Conservation (phyloP, 257 asterid genomes). For the Solanum rostratum region DNA sequence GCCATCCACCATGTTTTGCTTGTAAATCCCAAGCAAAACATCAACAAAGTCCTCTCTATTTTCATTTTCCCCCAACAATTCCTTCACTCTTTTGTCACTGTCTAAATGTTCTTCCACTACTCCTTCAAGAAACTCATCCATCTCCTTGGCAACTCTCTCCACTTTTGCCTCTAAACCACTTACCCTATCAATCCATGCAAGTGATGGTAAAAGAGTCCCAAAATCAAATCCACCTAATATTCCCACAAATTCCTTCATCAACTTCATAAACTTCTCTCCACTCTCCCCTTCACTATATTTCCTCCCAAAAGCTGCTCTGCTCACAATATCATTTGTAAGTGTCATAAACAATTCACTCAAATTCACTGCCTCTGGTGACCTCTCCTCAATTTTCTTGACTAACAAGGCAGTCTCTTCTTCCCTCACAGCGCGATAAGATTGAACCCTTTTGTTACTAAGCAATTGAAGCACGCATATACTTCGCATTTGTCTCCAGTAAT, state of each 20-base stretch:
- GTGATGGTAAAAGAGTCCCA: slow-evolving; percentile 32
- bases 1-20: not conserved
- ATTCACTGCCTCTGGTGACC: not conserved
- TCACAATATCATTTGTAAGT: slow-evolving; percentile 24
- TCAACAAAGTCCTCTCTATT: slow-evolving; percentile 26
- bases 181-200: slow-evolving; percentile 19
- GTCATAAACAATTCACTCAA: slow-evolving; percentile 15
- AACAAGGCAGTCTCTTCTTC: slow-evolving; percentile 23
- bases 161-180: slow-evolving; percentile 20
- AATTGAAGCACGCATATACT: slow-evolving; percentile 38
- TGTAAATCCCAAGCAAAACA: slow-evolving; percentile 27
- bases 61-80: not conserved
- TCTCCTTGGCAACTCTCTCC: slow-evolving; percentile 11
- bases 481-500: slow-evolving; percentile 32
- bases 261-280: slow-evolving; percentile 17
- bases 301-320: slow-evolving; percentile 35
- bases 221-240: slow-evolving; percentile 14
- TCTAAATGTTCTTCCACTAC: slow-evolving; percentile 19
- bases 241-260: slow-evolving; percentile 9
- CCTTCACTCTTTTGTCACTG: not conserved
- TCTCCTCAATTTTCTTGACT: not conserved
- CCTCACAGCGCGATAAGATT: slow-evolving; percentile 16
- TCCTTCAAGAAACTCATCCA: slow-evolving; percentile 25
- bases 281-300: slow-evolving; percentile 16
- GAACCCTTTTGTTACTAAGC: slow-evolving; percentile 30